These are phyloP conservation scores for Calonectria henricotiae DNA, from an alignment of 2,329 filamentous ascomycete species.

Conservation along the genomic window DNA sequence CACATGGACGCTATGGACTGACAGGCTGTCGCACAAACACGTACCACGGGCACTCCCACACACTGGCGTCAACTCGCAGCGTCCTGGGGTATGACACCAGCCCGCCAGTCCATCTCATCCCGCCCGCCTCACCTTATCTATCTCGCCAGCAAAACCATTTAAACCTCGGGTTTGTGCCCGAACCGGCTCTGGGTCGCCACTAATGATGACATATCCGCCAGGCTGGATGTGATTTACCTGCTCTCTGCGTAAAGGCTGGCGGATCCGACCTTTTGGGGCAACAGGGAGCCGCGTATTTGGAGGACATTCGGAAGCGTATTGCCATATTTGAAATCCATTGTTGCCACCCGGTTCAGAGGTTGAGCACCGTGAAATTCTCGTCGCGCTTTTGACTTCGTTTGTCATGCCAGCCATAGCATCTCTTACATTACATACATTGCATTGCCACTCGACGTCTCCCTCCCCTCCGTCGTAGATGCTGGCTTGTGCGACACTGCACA, in stretches of 20 bases:
- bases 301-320: neutral
- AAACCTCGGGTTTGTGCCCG: neutral
- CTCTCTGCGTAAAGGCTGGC: neutral
- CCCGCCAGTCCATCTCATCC: slow-evolving; percentile 8
- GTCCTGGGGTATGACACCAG: slow-evolving; percentile 5
- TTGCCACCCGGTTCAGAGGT: slow-evolving; percentile 7
- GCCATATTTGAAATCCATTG: slow-evolving; percentile 21
- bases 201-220: slow-evolving; percentile 4
- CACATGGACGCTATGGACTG: slow-evolving; percentile 16
- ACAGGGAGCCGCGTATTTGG: neutral
- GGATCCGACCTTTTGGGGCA: neutral
- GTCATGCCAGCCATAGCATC: neutral
- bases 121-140: slow-evolving; percentile 38
- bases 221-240: neutral
- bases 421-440: neutral
- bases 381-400: slow-evolving; percentile 20
- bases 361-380: slow-evolving; percentile 7
- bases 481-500: slow-evolving; percentile 27
- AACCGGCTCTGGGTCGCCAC: slow-evolving; percentile 7
- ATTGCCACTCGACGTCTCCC: slow-evolving; percentile 14
- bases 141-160: slow-evolving; percentile 9
- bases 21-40: slow-evolving; percentile 21
- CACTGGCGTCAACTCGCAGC: slow-evolving; percentile 4
- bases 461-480: neutral
- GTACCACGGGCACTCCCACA: slow-evolving; percentile 9